phyloP scores from a whole-genome alignment of 768 basidiomycete genomes.

The Tricholoma matsutake region DNA sequence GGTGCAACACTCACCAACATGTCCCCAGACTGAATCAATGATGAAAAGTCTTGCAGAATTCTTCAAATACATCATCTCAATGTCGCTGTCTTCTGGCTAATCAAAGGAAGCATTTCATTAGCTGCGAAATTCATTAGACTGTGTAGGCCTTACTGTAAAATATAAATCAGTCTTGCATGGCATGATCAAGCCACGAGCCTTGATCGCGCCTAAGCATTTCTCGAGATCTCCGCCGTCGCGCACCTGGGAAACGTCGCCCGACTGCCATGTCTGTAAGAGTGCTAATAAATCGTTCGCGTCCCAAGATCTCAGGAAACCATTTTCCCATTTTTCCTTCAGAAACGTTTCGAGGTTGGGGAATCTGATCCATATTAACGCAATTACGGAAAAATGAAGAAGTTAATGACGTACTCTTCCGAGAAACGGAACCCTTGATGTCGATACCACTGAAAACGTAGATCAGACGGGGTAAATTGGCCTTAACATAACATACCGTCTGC shows the following conservation, averaged over 20 bases:
- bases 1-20: slow-evolving; percentile 39
- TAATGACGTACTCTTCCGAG: slow-evolving; percentile 33
- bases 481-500: slow-evolving; percentile 39
- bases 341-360: slow-evolving; percentile 48
- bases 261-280: slow-evolving; percentile 48
- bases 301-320: slow-evolving; percentile 38
- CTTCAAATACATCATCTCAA: slow-evolving; percentile 41
- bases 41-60: slow-evolving; percentile 43
- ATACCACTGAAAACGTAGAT: slow-evolving; percentile 43
- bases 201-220: slow-evolving; percentile 39
- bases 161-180: slow-evolving; percentile 59
- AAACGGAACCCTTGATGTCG: slow-evolving; percentile 44
- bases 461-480: neutral
- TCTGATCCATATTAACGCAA: neutral
- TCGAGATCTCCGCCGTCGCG: slow-evolving; percentile 41
- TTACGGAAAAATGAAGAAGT: neutral
- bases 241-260: slow-evolving; percentile 45
- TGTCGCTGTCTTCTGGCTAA: slow-evolving; percentile 53
- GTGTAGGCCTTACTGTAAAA: slow-evolving; percentile 36
- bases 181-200: slow-evolving; percentile 54
- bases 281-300: slow-evolving; percentile 55
- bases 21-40: slow-evolving; percentile 59
- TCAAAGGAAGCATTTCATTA: neutral
- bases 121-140: slow-evolving; percentile 2
- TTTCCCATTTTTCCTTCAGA: slow-evolving; percentile 52